Conservation (phyloP, 176 grass and related monocot species). For the Zea luxurians region DNA sequence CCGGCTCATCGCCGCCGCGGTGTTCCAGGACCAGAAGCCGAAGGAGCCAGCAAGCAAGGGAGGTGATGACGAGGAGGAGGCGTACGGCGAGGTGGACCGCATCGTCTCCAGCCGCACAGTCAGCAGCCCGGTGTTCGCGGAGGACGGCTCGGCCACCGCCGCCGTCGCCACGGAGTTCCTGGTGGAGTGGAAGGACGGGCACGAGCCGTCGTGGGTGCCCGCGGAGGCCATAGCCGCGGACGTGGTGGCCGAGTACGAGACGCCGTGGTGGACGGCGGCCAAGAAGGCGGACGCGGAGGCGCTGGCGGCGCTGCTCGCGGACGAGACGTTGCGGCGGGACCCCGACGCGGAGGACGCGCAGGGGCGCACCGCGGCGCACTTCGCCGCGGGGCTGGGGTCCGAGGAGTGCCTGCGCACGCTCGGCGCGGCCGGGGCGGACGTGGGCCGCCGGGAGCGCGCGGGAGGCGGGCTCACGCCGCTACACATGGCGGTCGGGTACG, state of each 20-base stretch:
- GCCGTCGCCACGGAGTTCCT: slow-evolving; percentile 65
- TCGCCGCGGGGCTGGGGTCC: slow-evolving; percentile 70
- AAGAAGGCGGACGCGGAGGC: slow-evolving; percentile 65
- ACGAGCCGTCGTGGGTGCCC: slow-evolving; percentile 70
- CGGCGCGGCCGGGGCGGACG: slow-evolving; percentile 59
- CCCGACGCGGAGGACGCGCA: slow-evolving; percentile 75
- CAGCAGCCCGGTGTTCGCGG: slow-evolving; percentile 51
- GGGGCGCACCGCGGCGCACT: slow-evolving; percentile 83
- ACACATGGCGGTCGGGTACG: slow-evolving; percentile 74
- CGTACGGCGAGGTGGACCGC: slow-evolving; percentile 77
- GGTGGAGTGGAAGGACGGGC: slow-evolving; percentile 87
- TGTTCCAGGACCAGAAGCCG: slow-evolving; percentile 67
- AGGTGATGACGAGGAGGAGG: slow-evolving; percentile 46
- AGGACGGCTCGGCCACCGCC: slow-evolving; percentile 65
- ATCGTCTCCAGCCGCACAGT: slow-evolving; percentile 78
- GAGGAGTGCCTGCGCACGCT: slow-evolving; percentile 76
- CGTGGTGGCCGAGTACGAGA: slow-evolving; percentile 82
- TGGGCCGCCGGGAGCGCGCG: slow-evolving; percentile 52
- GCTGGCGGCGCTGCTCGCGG: slow-evolving; percentile 53
- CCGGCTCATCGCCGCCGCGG: slow-evolving; percentile 37
- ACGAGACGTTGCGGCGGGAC: slow-evolving; percentile 62
- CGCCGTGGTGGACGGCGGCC: slow-evolving; percentile 78
- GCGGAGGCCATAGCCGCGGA: slow-evolving; percentile 71
- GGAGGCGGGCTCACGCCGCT: slow-evolving; percentile 77
- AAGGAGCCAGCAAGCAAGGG: slow-evolving; percentile 1